Percentiles rank a stretch among this genome's conserved stretches.
phyloP scores from a whole-genome alignment of 352 stramenopile species.

The Globisporangium cederbergense region DNA sequence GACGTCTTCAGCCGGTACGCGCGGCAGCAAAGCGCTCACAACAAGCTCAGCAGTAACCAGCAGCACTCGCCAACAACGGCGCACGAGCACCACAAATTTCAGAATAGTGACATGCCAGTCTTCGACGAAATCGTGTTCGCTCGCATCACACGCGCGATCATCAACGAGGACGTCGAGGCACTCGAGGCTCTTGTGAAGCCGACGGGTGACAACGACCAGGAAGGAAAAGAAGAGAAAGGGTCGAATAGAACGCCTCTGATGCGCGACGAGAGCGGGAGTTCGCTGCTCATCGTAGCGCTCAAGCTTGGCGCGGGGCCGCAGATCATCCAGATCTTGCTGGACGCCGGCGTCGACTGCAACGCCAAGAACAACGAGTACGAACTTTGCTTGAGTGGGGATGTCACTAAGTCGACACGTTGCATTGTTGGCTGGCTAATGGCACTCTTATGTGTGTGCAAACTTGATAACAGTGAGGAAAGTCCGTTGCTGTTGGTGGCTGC shows the following conservation, averaged over 20 bases:
- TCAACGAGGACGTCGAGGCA: constrained; percentile 16
- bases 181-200: constrained; percentile 22
- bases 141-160: constrained; percentile 27
- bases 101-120: background rate
- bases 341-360: constrained; percentile 42
- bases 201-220: background rate
- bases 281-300: constrained; percentile 45
- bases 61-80: constrained; percentile 9
- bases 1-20: constrained; percentile 42
- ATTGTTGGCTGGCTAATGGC: background rate
- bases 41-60: constrained; percentile 11
- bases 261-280: constrained; percentile 44
- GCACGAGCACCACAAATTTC: background rate
- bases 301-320: constrained; percentile 27
- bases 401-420: background rate
- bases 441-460: background rate
- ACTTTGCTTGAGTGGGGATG: background rate
- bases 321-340: constrained; percentile 29
- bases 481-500: constrained; percentile 52
- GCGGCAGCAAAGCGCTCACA: constrained; percentile 7
- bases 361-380: constrained; percentile 53
- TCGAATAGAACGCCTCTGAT: background rate
- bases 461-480: constrained; percentile 36
- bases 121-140: constrained; percentile 15
- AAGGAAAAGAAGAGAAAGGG: too few species aligned